These are phyloP conservation scores for Silene latifolia DNA, from an alignment of 148 eudicot genomes.

Conservation along the genomic window DNA sequence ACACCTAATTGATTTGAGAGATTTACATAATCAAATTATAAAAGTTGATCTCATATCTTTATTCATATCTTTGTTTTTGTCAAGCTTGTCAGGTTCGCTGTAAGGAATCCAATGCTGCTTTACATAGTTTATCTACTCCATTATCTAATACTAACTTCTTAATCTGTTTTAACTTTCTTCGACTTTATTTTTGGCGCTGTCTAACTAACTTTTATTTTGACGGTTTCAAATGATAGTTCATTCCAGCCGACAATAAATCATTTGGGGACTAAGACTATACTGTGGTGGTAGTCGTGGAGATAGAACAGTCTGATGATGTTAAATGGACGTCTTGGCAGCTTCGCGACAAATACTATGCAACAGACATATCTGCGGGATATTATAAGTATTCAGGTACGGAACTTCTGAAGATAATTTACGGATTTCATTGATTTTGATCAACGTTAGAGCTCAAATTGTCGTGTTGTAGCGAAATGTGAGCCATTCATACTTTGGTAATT, in stretches of 20 bases:
- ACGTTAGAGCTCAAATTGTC: neutral
- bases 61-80: neutral
- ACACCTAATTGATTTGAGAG: neutral
- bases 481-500: neutral
- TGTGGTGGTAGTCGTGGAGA: neutral
- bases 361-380: neutral
- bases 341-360: neutral
- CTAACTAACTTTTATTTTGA: no score
- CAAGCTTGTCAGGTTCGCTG: slow-evolving; percentile 15
- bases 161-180: neutral
- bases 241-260: no score
- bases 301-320: neutral
- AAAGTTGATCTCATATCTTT: slow-evolving; percentile 13
- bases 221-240: no score
- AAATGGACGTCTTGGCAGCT: neutral
- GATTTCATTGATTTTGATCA: neutral
- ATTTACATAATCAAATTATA: slow-evolving; percentile 2
- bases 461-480: neutral
- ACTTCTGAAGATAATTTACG: no score
- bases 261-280: neutral
- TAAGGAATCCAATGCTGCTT: slow-evolving; percentile 7
- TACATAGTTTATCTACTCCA: neutral
- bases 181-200: no score
- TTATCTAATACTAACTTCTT: neutral
- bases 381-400: no score